Evolutionary conservation across 805 yeast genomes (phyloP).

Genomic region (Kodamaea kaohsiungensis): DNA sequence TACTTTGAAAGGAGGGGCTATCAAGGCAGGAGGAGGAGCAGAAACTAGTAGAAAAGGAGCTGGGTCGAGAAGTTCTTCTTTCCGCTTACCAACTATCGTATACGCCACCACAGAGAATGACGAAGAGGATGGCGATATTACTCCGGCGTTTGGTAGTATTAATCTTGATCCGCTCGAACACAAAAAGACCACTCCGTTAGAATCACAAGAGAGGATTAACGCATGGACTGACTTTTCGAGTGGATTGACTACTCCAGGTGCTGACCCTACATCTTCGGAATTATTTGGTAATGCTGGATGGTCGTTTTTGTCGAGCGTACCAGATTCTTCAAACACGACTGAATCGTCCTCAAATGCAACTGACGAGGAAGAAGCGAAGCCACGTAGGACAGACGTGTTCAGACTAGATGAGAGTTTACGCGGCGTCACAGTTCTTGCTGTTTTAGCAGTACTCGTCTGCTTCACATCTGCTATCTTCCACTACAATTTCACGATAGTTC

Average conservation of each 20-base stretch:
- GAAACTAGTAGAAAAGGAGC: neutral
- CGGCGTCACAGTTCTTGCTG: neutral
- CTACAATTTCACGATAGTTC: neutral
- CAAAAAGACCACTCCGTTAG: neutral
- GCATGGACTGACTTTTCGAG: neutral
- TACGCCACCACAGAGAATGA: neutral
- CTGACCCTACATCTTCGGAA: neutral
- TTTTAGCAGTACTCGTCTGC: neutral
- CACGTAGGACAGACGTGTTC: neutral
- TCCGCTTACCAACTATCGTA: slow-evolving; percentile 3
- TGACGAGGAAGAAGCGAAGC: neutral
- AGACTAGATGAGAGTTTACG: neutral
- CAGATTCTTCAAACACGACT: neutral
- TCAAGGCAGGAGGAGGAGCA: neutral
- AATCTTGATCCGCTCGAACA: neutral
- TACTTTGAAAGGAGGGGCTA: neutral
- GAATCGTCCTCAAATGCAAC: neutral
- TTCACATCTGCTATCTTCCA: neutral
- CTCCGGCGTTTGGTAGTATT: slow-evolving; percentile 4
- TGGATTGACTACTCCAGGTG: neutral
- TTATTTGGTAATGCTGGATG: neutral
- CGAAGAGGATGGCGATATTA: slow-evolving; percentile 1
- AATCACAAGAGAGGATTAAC: neutral
- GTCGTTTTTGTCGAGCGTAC: neutral
- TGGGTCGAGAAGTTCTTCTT: neutral